Conservation (phyloP, 805 yeast genomes). For the Ogataea naganishii region DNA sequence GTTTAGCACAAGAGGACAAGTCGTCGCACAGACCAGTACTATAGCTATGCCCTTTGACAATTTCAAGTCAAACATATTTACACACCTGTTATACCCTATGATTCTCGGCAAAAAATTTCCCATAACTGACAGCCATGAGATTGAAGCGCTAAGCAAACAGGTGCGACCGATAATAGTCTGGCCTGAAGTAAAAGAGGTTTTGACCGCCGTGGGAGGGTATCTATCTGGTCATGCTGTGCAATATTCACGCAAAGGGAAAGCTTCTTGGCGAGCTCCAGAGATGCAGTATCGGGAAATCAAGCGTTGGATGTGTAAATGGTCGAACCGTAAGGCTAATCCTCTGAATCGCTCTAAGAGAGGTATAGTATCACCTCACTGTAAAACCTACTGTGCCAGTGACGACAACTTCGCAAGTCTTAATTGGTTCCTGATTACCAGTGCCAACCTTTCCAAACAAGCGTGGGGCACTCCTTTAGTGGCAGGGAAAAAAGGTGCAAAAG, state of each 20-base stretch:
- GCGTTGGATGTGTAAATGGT: slow-evolving; percentile 40
- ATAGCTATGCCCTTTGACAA: slow-evolving; percentile 37
- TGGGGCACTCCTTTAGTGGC: slow-evolving; percentile 66
- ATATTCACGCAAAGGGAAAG: slow-evolving; percentile 8
- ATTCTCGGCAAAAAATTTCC: slow-evolving; percentile 22
- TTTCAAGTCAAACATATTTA: slow-evolving; percentile 28
- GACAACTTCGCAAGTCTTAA: slow-evolving; percentile 41
- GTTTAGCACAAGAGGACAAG: slow-evolving; percentile 16
- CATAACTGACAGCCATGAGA: slow-evolving; percentile 7
- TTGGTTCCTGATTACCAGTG: slow-evolving; percentile 70
- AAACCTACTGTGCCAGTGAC: slow-evolving; percentile 50
- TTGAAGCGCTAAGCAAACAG: slow-evolving; percentile 16
- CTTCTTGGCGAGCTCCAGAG: slow-evolving; percentile 12
- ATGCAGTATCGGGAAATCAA: slow-evolving; percentile 33
- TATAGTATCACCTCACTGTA: slow-evolving; percentile 45
- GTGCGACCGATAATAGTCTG: slow-evolving; percentile 22
- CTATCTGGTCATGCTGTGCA: slow-evolving; percentile 23
- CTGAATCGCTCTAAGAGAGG: slow-evolving; percentile 19
- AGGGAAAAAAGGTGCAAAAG: slow-evolving; percentile 11
- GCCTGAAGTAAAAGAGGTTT: slow-evolving; percentile 23
- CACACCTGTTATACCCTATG: slow-evolving; percentile 40
- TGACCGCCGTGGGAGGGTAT: slow-evolving; percentile 9
- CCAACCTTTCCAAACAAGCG: slow-evolving; percentile 68
- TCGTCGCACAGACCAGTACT: slow-evolving; percentile 39
- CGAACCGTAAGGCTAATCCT: slow-evolving; percentile 17